Evolutionary conservation across 176 grass and related monocot species (phyloP), one percentile per base, ranked within the genome.

Genomic region (Poa annua): DNA sequence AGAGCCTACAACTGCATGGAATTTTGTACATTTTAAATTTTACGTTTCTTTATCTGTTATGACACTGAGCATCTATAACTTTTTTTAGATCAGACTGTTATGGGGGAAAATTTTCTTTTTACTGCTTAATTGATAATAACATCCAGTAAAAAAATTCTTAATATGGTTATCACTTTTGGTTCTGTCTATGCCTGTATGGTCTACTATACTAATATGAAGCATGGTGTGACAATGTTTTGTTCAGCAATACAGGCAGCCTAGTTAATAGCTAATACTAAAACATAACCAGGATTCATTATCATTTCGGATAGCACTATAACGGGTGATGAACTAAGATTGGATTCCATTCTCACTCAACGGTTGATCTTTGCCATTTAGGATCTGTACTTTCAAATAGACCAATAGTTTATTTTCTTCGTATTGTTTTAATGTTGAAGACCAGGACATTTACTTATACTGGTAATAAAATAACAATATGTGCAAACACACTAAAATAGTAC

Each of bases 391-490:
- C 32, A 0, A 48, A 13, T 42, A 76, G 1, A 64, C 13, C 13
- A 33, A 33, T 20, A 17, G 3, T 24, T 32, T 34, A 11, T 48
- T 0, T 74, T 19, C 16, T 81, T 19, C 21, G 11, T 72, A 35
- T 51, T 71, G n/a, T 48, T 25, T 64, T 21, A 77, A 52, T 71
- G 16, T 50, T 26, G 15, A 33, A 51, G 22, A 74, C 71, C 19
- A 52, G 41, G 33, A 17, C 82, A 59, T 83, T 14, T 85, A 2
- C 39, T 56, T 75, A 74, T 75, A 74, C 81, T 74, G 51, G 72
- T 66, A 64, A 36, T 74, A 85, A 73, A 45, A 51, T 16, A 80
- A 83, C 54, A 74, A 66, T 13, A 45, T n/a, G 0, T 71, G 29
- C 10, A 47, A 24, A 76, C 61, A 4, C 42, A 10, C 80, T 83